phyloP scores from a whole-genome alignment of 1,139 yeast species.

The Komagataea norvegica region DNA sequence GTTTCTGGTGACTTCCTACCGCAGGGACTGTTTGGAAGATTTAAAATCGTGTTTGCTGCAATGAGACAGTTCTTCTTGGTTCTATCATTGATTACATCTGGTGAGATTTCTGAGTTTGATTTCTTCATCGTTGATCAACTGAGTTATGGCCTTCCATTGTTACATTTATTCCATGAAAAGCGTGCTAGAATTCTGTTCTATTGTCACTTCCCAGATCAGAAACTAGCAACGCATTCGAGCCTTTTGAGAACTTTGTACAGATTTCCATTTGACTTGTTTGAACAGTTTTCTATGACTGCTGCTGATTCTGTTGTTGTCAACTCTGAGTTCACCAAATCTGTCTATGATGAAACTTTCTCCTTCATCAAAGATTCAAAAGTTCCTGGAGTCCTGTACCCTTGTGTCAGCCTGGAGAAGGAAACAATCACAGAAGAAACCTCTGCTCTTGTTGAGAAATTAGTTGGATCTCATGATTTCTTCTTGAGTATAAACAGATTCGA shows the following conservation, averaged over 20 bases:
- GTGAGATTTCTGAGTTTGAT: slow-evolving; percentile 52
- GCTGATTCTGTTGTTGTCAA: slow-evolving; percentile 85
- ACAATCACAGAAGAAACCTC: slow-evolving; percentile 20
- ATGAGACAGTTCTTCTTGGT: slow-evolving; percentile 73
- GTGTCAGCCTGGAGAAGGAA: slow-evolving; percentile 50
- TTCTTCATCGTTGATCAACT: slow-evolving; percentile 83
- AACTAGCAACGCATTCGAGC: slow-evolving; percentile 58
- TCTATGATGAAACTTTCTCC: slow-evolving; percentile 63
- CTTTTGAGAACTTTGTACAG: slow-evolving; percentile 62
- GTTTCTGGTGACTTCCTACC: slow-evolving; percentile 86
- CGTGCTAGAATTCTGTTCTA: slow-evolving; percentile 59
- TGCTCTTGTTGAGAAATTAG: slow-evolving; percentile 18
- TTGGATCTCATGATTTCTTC: slow-evolving; percentile 37
- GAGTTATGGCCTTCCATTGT: slow-evolving; percentile 76
- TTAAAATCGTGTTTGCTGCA: slow-evolving; percentile 79
- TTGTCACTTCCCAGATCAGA: slow-evolving; percentile 94
- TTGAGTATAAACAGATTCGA: slow-evolving; percentile 87
- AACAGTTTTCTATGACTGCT: slow-evolving; percentile 71
- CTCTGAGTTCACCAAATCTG: slow-evolving; percentile 71
- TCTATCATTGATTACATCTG: slow-evolving; percentile 43
- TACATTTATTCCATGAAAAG: slow-evolving; percentile 44
- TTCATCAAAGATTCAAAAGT: slow-evolving; percentile 29
- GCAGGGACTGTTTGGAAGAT: slow-evolving; percentile 55
- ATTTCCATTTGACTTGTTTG: slow-evolving; percentile 74
- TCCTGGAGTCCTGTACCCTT: slow-evolving; percentile 84